Conservation (phyloP, 345 rosid genomes). For the Xanthoceras sorbifolium region DNA sequence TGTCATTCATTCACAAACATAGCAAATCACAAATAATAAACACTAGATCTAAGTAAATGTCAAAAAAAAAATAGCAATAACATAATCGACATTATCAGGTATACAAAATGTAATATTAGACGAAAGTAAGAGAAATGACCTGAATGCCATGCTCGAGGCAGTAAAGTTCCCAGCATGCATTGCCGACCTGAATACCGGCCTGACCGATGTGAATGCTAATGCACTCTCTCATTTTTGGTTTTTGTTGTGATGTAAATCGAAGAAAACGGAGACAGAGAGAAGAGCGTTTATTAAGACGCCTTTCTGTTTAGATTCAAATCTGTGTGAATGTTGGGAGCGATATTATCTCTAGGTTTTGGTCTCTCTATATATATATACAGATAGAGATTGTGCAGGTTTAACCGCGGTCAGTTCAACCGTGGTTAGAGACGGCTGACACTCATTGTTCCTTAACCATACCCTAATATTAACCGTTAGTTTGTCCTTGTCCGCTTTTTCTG, state of each 20-base stretch:
- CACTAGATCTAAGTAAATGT: not conserved
- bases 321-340: no score
- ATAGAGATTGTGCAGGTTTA: not conserved
- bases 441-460: not conserved
- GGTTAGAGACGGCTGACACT: not conserved
- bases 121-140: constrained; percentile 13
- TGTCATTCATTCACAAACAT: not conserved
- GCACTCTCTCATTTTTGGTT: constrained; percentile 38
- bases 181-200: constrained; percentile 43
- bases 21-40: not conserved
- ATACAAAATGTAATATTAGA: no score
- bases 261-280: not conserved
- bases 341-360: not conserved
- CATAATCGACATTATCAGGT: no score
- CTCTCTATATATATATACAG: not conserved
- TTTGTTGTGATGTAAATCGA: not conserved
- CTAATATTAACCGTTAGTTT: constrained; percentile 1
- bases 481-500: not conserved
- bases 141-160: constrained; percentile 44
- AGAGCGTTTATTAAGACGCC: constrained; percentile 26
- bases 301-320: not conserved
- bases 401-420: constrained; percentile 2
- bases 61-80: no score
- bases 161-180: constrained; percentile 44
- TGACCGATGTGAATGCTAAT: constrained; percentile 41